Base-by-base conservation (phyloP, 345 rosid species). In the Linum lewisii region DNA sequence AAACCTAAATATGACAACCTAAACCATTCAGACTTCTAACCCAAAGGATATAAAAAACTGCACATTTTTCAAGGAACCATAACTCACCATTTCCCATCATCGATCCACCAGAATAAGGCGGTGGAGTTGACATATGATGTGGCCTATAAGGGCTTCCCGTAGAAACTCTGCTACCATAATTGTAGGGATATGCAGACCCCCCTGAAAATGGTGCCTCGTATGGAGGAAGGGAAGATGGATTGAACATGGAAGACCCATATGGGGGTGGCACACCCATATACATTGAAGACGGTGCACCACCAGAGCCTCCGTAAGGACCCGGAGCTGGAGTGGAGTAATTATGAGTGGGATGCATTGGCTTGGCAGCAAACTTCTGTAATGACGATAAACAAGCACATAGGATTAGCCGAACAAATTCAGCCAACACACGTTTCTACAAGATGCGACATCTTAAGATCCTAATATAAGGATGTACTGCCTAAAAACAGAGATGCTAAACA, bases 131-230 rank as follows among this genome's bases (percentile, higher is more conserved):
- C 72, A 87, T 70, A 73, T 84, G 96, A 56, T 90, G 50, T 0
- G 95, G 93, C 73, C 92, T 75, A 71, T 80, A 94, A 62, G 95
- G 97, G 77, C 87, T 81, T 59, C 95, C 96, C 7, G 81, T 79
- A 68, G 95, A 82, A 38, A 94, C 66, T 36, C 96, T 88, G 67
- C 64, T 72, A 16, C 77, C 79, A 63, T 93, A 93, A 68, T 78
- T 82, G 75, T 87, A 89, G 65, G 83, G 95, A 77, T 90, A 94
- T 59, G 97, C 88, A 29, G 97, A 87, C 20, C 96, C 89, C 65
- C 97, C 99, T 44, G 95, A 69, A 73, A 84, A 90, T 11, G 99
- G 88, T 44, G 80, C 73, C 2, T 94, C 97, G 66, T 90, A 94
- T 6, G 92, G 92, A 72, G 97, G 85, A 75, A 87, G 74, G 21